Base-by-base conservation (phyloP, 768 basidiomycete genomes). In the Boletus rufocinnamomeus region DNA sequence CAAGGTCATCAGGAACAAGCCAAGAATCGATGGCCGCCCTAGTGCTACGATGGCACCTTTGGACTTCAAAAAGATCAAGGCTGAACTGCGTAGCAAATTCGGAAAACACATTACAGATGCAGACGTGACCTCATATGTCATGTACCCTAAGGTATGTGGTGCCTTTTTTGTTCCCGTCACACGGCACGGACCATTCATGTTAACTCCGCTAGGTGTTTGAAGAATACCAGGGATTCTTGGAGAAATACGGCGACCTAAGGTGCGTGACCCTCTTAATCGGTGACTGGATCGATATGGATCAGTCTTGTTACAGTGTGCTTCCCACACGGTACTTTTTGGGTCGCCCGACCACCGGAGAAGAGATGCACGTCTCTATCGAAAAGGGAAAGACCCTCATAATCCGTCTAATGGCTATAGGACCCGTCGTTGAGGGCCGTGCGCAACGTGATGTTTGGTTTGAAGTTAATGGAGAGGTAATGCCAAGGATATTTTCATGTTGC, bases 391-490 rank as follows among this genome's bases (percentile, higher is more conserved):
- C 91, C 54, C 82, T 99, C 59, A 95, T 98, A 72, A 87, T 99
- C 72, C 90, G 94, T 66, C 82, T 98, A 68, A 89, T 99, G 84
- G 97, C 97, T 30, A 83, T 95, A 50, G 95, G 96, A 21, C 91
- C 94, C 57, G 90, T 98, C 54, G 89, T 96, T 52, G 88, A 94
- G 72, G 90, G 90, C 38, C 89, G 86, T 66, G 93, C 95, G 25
- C 91, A 93, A 68, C 87, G 96, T 67, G 95, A 98, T 72, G 93
- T 96, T 58, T 97, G 96, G 91, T 96, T 98, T 71, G 96, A 98
- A 80, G 91, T 96, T 59, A 96, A 96, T 67, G 95, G 95, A 75
- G 93, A 96, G 82, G 91, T 91, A 69, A 69, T 77, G 58, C 52
- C 50, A 51, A 53, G 53, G 50, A 30, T 35, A 44, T 45, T 41